phyloP scores from a whole-genome alignment of 306 rosid species.

The Cicer arietinum region DNA sequence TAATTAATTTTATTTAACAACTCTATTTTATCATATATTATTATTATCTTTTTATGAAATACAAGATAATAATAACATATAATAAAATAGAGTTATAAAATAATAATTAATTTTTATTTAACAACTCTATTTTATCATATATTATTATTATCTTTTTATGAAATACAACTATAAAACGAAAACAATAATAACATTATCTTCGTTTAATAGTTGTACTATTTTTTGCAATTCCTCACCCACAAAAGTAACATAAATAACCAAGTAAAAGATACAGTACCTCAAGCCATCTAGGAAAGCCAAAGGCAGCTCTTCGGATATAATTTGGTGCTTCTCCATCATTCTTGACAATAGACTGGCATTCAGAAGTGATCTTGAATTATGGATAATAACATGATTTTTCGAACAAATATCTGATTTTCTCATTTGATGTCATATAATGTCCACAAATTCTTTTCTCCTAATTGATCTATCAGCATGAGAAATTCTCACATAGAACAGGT shows the following conservation, averaged over 20 bases:
- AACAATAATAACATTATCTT: no score
- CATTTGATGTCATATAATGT: no score
- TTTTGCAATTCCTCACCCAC: not conserved
- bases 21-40: no score
- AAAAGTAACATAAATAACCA: conserved; percentile 7
- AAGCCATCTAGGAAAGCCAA: conserved; percentile 95
- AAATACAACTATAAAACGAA: no score
- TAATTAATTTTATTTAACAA: no score
- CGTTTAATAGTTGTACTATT: not conserved
- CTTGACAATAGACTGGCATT: conserved; percentile 71
- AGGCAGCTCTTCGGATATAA: conserved; percentile 72
- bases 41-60: no score
- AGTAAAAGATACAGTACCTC: conserved; percentile 63
- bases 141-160: no score
- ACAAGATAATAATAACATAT: no score
- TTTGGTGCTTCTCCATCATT: conserved; percentile 62
- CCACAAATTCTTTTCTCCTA: conserved; percentile 82
- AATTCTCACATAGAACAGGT: conserved; percentile 81
- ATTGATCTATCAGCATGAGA: conserved; percentile 86
- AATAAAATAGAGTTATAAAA: no score
- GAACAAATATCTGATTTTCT: conserved; percentile 56
- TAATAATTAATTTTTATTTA: no score
- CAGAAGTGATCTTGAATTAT: conserved; percentile 73
- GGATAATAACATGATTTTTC: conserved; percentile 70
- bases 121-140: no score